Percentiles rank a stretch among this genome's conserved stretches.
Conservation (phyloP, 345 rosid genomes). For the Populus deltoides region DNA sequence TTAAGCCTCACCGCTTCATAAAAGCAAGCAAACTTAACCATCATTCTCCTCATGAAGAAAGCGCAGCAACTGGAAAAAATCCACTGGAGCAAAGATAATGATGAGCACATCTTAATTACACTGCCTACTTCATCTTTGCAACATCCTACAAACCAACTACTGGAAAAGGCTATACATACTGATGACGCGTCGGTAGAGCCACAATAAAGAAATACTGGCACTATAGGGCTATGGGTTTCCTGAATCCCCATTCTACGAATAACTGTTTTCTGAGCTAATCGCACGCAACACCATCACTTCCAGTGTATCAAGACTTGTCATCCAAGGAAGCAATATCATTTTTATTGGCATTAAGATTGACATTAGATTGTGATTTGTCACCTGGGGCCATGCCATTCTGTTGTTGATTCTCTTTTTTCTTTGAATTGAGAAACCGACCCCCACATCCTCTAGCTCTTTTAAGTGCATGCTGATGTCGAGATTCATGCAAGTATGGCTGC, state of each 20-base stretch:
- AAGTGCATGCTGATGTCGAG: constrained; percentile 92
- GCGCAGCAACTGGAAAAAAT: not conserved
- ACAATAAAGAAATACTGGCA: constrained; percentile 1
- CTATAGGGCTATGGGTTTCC: not conserved
- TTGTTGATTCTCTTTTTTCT: constrained; percentile 51
- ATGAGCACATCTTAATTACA: constrained; percentile 11
- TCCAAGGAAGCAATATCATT: constrained; percentile 40
- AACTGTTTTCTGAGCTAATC: not conserved
- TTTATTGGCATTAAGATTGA: constrained; percentile 60
- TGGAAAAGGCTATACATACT: constrained; percentile 24
- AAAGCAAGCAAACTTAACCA: constrained; percentile 1
- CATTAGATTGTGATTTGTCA: constrained; percentile 56
- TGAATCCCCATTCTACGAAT: not conserved
- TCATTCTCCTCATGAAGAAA: not conserved
- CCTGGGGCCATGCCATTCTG: constrained; percentile 46
- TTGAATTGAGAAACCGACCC: constrained; percentile 83
- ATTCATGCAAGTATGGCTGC: constrained; percentile 98
- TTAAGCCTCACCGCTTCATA: constrained; percentile 2
- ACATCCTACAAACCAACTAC: constrained; percentile 10
- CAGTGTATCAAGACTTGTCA: constrained; percentile 39
- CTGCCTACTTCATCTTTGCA: constrained; percentile 14
- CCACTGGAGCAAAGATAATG: constrained; percentile 3
- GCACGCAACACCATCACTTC: constrained; percentile 1
- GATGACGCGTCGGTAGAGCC: constrained; percentile 5
- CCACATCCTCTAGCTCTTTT: constrained; percentile 94